Percentiles rank a stretch among this genome's conserved stretches.
Evolutionary conservation across 2,329 filamentous ascomycete species (phyloP).

Genomic region (Xylaria sp.): DNA sequence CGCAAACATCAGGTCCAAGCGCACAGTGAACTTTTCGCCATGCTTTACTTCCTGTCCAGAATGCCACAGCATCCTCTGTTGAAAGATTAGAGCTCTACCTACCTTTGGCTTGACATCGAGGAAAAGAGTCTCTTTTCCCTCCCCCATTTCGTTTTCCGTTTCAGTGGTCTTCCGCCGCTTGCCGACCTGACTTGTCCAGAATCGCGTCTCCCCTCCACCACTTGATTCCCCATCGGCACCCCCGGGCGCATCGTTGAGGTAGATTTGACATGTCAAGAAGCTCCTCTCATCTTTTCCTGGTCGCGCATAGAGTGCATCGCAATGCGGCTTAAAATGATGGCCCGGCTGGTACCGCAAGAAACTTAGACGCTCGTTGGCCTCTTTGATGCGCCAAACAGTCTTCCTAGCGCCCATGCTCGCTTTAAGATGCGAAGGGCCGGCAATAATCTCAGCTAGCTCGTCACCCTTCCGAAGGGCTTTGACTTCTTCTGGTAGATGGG

Average conservation of each 20-base stretch:
- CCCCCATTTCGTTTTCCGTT: conserved; percentile 8
- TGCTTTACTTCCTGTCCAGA: conserved; percentile 47
- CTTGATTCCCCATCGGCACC: conserved; percentile 24
- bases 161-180: conserved; percentile 43
- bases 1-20: conserved; percentile 48
- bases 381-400: conserved; percentile 45
- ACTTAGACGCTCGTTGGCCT: conserved; percentile 68
- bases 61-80: conserved; percentile 49
- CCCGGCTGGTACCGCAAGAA: conserved; percentile 69
- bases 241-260: conserved; percentile 44
- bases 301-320: conserved; percentile 41
- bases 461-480: conserved; percentile 39
- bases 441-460: conserved; percentile 37
- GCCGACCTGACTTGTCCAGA: conserved; percentile 42
- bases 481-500: conserved; percentile 39
- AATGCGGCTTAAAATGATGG: conserved; percentile 64
- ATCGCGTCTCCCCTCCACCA: conserved; percentile 41
- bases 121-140: conserved; percentile 34
- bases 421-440: conserved; percentile 40
- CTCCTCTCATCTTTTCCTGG: conserved; percentile 43
- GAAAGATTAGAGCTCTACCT: conserved; percentile 48
- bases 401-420: conserved; percentile 42
- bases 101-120: conserved; percentile 47
- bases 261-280: conserved; percentile 49
- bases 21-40: conserved; percentile 48